These are phyloP conservation scores for Hapsidospora chrysogenum DNA, from an alignment of 495 filamentous ascomycete genomes.

Conservation along the genomic window DNA sequence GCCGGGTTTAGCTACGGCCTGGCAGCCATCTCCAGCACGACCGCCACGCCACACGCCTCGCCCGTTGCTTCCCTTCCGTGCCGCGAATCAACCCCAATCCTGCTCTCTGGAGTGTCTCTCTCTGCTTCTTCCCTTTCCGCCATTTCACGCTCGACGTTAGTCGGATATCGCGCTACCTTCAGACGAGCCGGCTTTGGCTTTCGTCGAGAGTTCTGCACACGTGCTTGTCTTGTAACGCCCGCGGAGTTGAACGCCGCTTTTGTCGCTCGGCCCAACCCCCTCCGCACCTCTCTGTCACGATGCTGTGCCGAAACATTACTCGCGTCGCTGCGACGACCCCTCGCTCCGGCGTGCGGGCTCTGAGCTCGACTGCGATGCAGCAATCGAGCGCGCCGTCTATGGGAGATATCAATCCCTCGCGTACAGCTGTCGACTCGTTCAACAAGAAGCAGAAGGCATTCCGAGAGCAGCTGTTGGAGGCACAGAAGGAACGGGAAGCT, in stretches of 20 bases:
- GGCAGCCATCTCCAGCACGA: neutral
- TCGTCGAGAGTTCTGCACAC: too few species aligned
- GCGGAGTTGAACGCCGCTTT: too few species aligned
- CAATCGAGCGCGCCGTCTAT: slow-evolving; percentile 48
- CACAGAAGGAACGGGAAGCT: slow-evolving; percentile 67
- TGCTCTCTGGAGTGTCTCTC: neutral
- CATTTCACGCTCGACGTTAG: too few species aligned
- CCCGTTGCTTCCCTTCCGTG: neutral
- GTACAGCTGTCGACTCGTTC: slow-evolving; percentile 49
- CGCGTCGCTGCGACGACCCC: slow-evolving; percentile 29
- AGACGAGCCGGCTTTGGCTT: too few species aligned
- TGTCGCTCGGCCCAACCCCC: too few species aligned
- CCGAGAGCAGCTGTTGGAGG: slow-evolving; percentile 61
- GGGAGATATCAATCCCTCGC: slow-evolving; percentile 60
- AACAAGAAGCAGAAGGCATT: slow-evolving; percentile 70
- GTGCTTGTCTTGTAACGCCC: too few species aligned
- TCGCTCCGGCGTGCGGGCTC: slow-evolving; percentile 31
- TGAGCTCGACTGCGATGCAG: slow-evolving; percentile 38
- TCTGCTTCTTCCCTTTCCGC: slow-evolving; percentile 2
- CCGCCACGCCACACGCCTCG: too few species aligned
- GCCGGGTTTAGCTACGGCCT: neutral
- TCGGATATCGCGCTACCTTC: too few species aligned
- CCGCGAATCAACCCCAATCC: neutral
- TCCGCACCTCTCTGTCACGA: too few species aligned
- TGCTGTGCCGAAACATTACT: slow-evolving; percentile 20